Conservation (phyloP, 2,329 filamentous ascomycete species). For the Davidsoniella australis region DNA sequence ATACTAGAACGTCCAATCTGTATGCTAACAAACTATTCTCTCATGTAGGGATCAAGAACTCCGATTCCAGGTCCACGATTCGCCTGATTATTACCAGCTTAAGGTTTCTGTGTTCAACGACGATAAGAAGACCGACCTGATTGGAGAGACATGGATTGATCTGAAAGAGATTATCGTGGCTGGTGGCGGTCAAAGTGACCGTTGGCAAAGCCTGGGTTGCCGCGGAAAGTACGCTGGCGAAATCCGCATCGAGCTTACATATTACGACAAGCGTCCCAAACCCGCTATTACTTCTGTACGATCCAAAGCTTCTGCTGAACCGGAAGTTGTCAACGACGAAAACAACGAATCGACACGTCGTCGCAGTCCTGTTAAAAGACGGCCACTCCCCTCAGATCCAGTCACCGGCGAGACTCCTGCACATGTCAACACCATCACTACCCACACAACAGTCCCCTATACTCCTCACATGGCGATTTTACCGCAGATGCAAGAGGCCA, state of each 20-base stretch:
- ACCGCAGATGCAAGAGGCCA: constrained; percentile 11
- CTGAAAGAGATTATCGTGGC: constrained; percentile 63
- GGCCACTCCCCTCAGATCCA: constrained; percentile 69
- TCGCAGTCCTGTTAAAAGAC: constrained; percentile 54
- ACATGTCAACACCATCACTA: constrained; percentile 4
- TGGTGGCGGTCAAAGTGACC: constrained; percentile 83
- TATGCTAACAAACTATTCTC: constrained; percentile 12
- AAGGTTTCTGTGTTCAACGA: constrained; percentile 97
- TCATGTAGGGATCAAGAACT: constrained; percentile 83
- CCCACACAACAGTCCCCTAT: background rate
- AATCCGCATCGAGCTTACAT: constrained; percentile 87
- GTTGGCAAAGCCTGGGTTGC: constrained; percentile 78
- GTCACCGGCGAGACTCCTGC: constrained; percentile 35
- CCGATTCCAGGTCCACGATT: constrained; percentile 90
- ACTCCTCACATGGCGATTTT: constrained; percentile 10
- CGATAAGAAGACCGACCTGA: constrained; percentile 92
- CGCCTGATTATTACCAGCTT: constrained; percentile 84
- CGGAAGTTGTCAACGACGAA: constrained; percentile 19
- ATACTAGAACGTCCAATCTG: background rate
- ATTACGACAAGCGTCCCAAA: constrained; percentile 79
- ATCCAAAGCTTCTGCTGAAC: constrained; percentile 21
- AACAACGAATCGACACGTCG: constrained; percentile 24
- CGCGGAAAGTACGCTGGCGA: constrained; percentile 93
- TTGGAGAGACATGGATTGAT: constrained; percentile 84
- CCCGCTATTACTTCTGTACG: constrained; percentile 40